These are phyloP conservation scores for Epichloe scottii DNA, from an alignment of 2,329 filamentous ascomycete genomes.

Conservation along the genomic window DNA sequence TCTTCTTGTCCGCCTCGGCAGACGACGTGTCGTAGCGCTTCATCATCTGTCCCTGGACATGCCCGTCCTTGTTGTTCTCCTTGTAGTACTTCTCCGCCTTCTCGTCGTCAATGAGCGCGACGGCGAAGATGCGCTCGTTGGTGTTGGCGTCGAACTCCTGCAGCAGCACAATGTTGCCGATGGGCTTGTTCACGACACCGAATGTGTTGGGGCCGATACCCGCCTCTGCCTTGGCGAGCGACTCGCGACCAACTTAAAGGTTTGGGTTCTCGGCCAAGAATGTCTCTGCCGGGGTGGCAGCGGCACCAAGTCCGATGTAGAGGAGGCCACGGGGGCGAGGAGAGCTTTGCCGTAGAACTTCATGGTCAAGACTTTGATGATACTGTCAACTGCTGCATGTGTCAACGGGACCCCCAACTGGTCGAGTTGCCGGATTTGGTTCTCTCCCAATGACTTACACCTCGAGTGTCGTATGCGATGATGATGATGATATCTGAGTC, in stretches of 20 bases:
- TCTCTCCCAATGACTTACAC: no score
- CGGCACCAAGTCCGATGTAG: neutral
- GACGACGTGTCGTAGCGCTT: conserved; percentile 1
- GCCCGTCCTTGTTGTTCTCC: conserved; percentile 5
- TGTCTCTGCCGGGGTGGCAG: neutral
- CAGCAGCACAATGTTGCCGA: conserved; percentile 6
- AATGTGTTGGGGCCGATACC: conserved; percentile 8
- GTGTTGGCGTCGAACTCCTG: conserved; percentile 9
- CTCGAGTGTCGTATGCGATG: no score
- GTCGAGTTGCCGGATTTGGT: no score
- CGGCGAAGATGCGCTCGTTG: conserved; percentile 7
- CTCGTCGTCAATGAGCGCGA: conserved; percentile 8
- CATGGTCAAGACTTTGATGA: neutral
- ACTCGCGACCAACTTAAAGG: conserved; percentile 8
- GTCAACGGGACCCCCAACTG: no score
- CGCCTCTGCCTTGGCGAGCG: conserved; percentile 5
- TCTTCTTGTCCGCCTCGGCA: neutral
- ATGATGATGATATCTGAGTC: no score
- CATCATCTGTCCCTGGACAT: neutral
- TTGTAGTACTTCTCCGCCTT: conserved; percentile 8
- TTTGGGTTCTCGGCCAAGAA: conserved; percentile 9
- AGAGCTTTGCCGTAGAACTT: conserved; percentile 1
- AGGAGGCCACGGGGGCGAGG: neutral
- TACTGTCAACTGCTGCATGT: no score
- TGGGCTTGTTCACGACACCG: conserved; percentile 9